phyloP scores from a whole-genome alignment of 129 eudicot species.

The Apium graveolens region DNA sequence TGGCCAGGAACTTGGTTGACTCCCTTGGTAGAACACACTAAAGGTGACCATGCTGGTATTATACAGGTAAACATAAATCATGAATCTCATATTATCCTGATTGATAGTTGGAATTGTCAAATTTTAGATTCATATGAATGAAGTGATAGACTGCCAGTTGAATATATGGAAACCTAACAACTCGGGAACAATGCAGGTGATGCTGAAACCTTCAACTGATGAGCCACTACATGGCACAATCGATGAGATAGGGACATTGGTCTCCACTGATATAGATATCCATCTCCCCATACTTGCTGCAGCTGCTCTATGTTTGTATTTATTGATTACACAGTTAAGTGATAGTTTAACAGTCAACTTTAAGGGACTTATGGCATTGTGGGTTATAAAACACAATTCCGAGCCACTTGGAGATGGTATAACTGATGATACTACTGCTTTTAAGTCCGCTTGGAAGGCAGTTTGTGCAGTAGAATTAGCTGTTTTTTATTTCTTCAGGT shows the following conservation, averaged over 20 bases:
- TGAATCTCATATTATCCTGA: background rate
- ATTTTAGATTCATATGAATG: background rate
- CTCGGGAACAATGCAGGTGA: conserved; percentile 51
- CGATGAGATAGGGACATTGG: conserved; percentile 53
- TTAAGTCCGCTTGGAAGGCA: conserved; percentile 74
- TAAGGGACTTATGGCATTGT: no score
- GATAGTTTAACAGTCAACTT: no score
- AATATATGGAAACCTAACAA: background rate
- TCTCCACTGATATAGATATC: conserved; percentile 59
- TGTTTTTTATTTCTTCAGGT: conserved; percentile 53
- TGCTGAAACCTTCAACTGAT: conserved; percentile 91
- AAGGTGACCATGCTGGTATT: conserved; percentile 83
- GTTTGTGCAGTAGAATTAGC: conserved; percentile 81
- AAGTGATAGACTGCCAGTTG: background rate
- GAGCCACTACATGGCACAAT: conserved; percentile 51
- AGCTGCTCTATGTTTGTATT: no score
- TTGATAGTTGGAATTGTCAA: no score
- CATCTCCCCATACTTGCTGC: conserved; percentile 86
- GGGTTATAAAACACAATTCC: no score
- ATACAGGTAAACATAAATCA: conserved; percentile 55
- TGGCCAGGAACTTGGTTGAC: conserved; percentile 85
- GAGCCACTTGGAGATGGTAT: conserved; percentile 86
- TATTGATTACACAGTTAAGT: no score
- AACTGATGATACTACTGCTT: conserved; percentile 77
- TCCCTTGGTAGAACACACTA: conserved; percentile 64